Base-by-base conservation (phyloP, 176 grass and related monocot species). In the Ensete glaucum region DNA sequence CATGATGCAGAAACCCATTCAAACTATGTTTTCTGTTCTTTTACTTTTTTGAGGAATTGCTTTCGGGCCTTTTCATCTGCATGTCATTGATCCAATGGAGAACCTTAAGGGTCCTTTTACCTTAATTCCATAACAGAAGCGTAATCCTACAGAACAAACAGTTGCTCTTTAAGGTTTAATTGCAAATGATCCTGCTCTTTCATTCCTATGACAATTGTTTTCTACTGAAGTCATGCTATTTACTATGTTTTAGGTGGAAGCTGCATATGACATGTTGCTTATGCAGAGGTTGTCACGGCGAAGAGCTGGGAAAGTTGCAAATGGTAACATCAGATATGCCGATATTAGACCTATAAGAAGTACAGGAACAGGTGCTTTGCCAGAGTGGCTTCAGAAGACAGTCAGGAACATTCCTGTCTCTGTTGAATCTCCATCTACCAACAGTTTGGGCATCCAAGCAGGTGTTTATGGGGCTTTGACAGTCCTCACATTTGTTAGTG, bases 231-330 rank as follows among this genome's bases (percentile, higher is more conserved):
- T 62, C 29, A 53, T 85, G 57, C 57, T 84, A 65, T 64, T 76
- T 68, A 43, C 74, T 72, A 73, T 63, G 17, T 85, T 85, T 76
- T 88, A 99, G 96, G 83, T 99, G 24, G 96, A 99, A 73, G 82
- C 87, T 72, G 96, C 96, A 74, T 99, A 99, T 74, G 96, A 95
- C 43, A 95, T 84, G 67, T 57, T 99, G 81, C 88, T 99, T 72
- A 91, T 99, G 96, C 86, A 91, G 80, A 94, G 96, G 62, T 83
- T 99, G 29, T 91, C 86, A 1, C 84, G 81, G 63, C 59, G 96
- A 58, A 84, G 90, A 73, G 76, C 88, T 76, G 96, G 96, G 77
- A 99, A 99, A 79, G 96, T 99, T 74, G 91, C 73, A 71, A 82
- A 85, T 77, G 91, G 17, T 69, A 85, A 76, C 75, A 89, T 99